Base-by-base conservation (phyloP, 805 yeast species). In the Saccharomyces paradoxus region DNA sequence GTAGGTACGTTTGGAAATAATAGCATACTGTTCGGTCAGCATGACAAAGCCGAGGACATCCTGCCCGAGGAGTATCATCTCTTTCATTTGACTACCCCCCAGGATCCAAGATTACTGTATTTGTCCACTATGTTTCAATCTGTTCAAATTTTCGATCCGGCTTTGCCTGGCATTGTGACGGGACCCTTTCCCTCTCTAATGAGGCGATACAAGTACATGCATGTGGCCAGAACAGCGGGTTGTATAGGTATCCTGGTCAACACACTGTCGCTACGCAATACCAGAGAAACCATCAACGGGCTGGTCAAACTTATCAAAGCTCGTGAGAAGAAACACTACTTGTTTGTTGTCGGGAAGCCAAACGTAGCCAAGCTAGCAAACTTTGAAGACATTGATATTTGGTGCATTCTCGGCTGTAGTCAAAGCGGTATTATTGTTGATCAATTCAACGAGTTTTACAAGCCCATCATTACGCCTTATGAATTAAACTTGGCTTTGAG, bases 271-370 rank as follows among this genome's bases (percentile, higher is more conserved):
- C 71, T 94, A 41, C 73, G 83, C 41, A 86, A 88, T 64, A 87
- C 96, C 5, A 80, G 82, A 52, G 75, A 68, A n/a, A 72, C 92
- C 37, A 75, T 92, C 52, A 81, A 83, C 53, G 74, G 75, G 32
- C 79, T 90, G 7, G 79, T 81, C 14, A 67, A 73, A 27, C 78
- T 86, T 70, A 81, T 94, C 55, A 79, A 77, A 51, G 76, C 74
- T 3, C 90, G 92, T 0, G 97, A 88, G 1, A 94, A 94, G 71
- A 94, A 94, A 65, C 92, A 88, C 60, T 94, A 94, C 66, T 80
- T 89, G 66, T 90, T 94, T 73, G 98, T 91, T 3, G 98, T 94
- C 3, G 99, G 99, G 10, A 94, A 94, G 69, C 98, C 98, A 9
- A 94, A 94, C 65, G 97, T 94, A 21, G 96, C 99, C 27, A 94